These are phyloP conservation scores for Glutinoglossum americanum DNA, from an alignment of 495 filamentous ascomycete species.

Conservation along the genomic window DNA sequence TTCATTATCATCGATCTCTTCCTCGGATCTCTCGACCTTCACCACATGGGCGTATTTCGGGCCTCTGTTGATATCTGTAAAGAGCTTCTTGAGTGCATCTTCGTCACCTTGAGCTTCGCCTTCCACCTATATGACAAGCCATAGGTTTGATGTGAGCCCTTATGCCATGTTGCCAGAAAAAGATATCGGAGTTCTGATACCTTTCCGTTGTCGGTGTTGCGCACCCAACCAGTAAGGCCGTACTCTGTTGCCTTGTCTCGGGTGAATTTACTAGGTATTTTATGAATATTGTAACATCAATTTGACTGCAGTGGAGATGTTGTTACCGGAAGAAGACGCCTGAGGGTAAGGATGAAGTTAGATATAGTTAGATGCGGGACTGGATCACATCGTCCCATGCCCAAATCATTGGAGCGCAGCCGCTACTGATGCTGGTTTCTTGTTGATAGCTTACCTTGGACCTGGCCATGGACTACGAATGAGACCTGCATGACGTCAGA, in stretches of 20 bases:
- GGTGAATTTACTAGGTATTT: slow-evolving; percentile 41
- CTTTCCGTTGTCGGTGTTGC: slow-evolving; percentile 52
- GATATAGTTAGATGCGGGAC: neutral
- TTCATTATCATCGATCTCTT: slow-evolving; percentile 40
- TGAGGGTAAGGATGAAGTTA: too few species aligned
- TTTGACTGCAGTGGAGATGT: neutral
- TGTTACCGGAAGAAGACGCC: slow-evolving; percentile 53
- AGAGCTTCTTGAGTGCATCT: slow-evolving; percentile 37
- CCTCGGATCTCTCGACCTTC: slow-evolving; percentile 44
- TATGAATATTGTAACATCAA: neutral
- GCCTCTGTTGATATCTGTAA: slow-evolving; percentile 58
- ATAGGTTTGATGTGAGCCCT: slow-evolving; percentile 4
- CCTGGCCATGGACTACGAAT: slow-evolving; percentile 30
- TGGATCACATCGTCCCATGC: neutral
- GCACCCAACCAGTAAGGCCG: slow-evolving; percentile 55
- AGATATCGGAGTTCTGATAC: too few species aligned
- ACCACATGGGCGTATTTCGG: slow-evolving; percentile 45
- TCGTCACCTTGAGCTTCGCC: slow-evolving; percentile 70
- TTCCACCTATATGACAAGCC: slow-evolving; percentile 37
- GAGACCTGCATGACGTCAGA: neutral
- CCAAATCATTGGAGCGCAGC: too few species aligned
- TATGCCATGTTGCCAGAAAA: neutral
- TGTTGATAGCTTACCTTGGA: slow-evolving; percentile 23
- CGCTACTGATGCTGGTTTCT: neutral
- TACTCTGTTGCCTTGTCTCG: slow-evolving; percentile 41